A percentile compares a stretch with the other conserved stretches of the same genome.
phyloP scores from a whole-genome alignment of 148 eudicot genomes.

The Rhododendron griersonianum region DNA sequence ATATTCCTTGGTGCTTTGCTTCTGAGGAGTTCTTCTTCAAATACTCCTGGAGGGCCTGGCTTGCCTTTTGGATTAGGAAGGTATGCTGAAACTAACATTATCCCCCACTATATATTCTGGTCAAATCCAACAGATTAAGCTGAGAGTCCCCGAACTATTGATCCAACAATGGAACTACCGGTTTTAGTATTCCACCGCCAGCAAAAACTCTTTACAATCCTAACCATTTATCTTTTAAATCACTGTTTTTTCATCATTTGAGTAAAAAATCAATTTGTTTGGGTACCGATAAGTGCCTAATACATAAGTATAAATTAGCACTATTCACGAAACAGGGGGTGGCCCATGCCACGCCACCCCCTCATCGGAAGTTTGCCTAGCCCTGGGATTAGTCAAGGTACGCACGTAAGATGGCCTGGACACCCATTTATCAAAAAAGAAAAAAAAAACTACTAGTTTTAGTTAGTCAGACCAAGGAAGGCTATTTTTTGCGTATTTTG shows the following conservation, averaged over 20 bases:
- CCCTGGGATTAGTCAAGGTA: neutral
- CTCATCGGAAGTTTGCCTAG: neutral
- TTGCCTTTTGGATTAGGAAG: slow-evolving; percentile 85
- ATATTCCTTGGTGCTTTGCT: slow-evolving; percentile 54
- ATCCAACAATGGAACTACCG: neutral
- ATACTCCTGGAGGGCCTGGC: slow-evolving; percentile 60
- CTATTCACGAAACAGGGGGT: neutral
- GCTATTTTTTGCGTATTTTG: neutral
- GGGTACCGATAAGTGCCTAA: neutral
- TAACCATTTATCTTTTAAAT: neutral
- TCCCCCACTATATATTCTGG: neutral
- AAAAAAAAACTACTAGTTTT: neutral
- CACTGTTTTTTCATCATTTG: neutral
- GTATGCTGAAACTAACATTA: slow-evolving; percentile 22
- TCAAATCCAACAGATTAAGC: neutral
- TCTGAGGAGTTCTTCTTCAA: slow-evolving; percentile 34
- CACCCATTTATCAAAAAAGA: neutral
- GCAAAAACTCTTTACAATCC: neutral
- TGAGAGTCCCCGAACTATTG: neutral
- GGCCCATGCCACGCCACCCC: neutral
- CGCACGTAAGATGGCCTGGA: neutral
- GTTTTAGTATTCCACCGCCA: neutral
- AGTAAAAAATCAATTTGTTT: neutral
- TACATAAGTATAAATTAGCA: neutral
- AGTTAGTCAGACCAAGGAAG: neutral